Base-by-base conservation (phyloP, 179 eudicot genomes). In the Heliamphora pulchella region DNA sequence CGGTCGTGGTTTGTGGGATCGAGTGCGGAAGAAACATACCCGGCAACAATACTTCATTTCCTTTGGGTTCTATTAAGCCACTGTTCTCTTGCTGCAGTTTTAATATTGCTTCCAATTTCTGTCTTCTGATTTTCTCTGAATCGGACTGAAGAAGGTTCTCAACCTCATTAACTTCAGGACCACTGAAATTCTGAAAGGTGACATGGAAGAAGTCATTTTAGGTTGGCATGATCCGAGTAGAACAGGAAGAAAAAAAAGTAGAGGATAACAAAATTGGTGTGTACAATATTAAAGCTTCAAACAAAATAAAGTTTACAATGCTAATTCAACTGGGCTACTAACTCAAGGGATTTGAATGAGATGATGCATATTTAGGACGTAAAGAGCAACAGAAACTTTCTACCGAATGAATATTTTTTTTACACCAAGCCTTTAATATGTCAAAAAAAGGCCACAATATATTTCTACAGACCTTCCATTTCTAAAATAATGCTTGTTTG, bases 1-100 rank as follows among this genome's bases (percentile, higher is more conserved):
- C 78, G 13, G 85, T 59, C 22, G 86, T 43, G 53, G 87, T 61
- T 20, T 68, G 48, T 72, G 85, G 53, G 46, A 44, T 78, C 5
- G 81, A 18, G 17, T 13, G 81, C 44, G 88, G 86, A 57, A 91
- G 86, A 79, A 87, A 90, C 82, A 91, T 80, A 39, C 93, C 93
- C 1, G 97, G 89, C 83, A 84, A 83, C 11, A 94, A 78, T 51
- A 93, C 89, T 70, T 89, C 92, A 79, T 82, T 87, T 65, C 72
- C 90, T 57, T 89, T 91, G 70, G 91, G 91, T 78, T 93, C 95
- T 11, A 91, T 91, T 80, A 95, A 81, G 81, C 98, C 98, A 79
- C 90, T 86, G 51, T 83, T 89, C 81, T 93, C 91, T 80, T 93
- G 87, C 82, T 95, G 98, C 79, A 87, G 77, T 71, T 90, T 86